These are phyloP conservation scores for Erythrophleum ivorense DNA, from an alignment of 331 rosid genomes.

Conservation along the genomic window DNA sequence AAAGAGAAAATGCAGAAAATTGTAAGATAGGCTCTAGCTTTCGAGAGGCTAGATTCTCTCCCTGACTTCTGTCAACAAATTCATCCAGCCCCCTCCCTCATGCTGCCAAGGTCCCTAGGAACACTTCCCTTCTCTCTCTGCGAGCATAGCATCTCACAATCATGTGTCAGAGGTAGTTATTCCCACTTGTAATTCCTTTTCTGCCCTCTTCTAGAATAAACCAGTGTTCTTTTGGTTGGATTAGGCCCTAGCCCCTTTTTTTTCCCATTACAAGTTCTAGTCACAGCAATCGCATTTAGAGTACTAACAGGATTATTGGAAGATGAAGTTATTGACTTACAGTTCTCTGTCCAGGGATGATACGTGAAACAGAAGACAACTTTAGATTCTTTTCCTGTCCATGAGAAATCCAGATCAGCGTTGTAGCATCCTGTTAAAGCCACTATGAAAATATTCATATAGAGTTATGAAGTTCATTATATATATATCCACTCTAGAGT, in stretches of 20 bases:
- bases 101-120: background rate
- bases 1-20: background rate
- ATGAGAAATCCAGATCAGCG: constrained; percentile 78
- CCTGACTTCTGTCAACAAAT: background rate
- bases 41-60: background rate
- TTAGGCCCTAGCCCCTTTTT: background rate
- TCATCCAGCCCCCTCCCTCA: background rate
- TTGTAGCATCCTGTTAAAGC: constrained; percentile 79
- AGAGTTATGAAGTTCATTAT: constrained; percentile 36
- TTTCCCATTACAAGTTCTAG: background rate
- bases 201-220: background rate
- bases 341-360: constrained; percentile 84
- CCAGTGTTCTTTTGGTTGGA: background rate
- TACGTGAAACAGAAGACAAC: constrained; percentile 53
- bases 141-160: background rate
- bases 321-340: constrained; percentile 55
- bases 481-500: constrained; percentile 27
- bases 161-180: background rate
- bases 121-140: background rate
- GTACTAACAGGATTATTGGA: background rate
- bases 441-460: constrained; percentile 52
- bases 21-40: background rate
- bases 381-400: constrained; percentile 71
- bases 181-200: background rate
- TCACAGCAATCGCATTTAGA: background rate